A percentile compares a stretch with the other conserved stretches of the same genome.
Conservation (phyloP, 2,329 filamentous ascomycete species). For the Stachybotrys chartarum region DNA sequence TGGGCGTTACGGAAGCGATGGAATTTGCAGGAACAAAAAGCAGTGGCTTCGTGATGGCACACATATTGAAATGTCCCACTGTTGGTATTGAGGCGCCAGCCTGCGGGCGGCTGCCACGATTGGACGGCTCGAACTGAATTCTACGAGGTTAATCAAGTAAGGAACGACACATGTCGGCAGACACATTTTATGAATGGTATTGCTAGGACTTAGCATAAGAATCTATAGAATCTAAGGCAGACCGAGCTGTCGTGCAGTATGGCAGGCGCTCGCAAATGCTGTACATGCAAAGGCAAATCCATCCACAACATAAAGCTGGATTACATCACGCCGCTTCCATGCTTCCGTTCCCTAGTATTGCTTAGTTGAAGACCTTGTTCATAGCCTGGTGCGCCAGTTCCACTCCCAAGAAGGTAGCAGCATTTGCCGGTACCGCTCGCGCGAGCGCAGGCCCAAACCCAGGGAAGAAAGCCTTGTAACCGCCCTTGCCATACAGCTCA, state of each 20-base stretch:
- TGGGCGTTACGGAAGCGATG: not conserved
- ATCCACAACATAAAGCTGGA: not conserved
- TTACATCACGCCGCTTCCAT: not conserved
- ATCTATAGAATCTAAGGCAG: not conserved
- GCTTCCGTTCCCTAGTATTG: not conserved
- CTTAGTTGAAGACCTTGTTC: slow-evolving; percentile 60
- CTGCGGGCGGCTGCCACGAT: not conserved
- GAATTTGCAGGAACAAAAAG: not conserved
- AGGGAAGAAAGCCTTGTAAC: slow-evolving; percentile 90
- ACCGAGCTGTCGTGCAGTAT: not conserved
- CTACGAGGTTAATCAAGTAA: too few species aligned
- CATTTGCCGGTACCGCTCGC: slow-evolving; percentile 91
- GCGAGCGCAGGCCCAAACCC: slow-evolving; percentile 90
- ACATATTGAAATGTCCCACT: not conserved
- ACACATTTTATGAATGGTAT: not conserved
- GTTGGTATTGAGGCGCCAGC: not conserved
- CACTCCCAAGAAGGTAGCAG: slow-evolving; percentile 85
- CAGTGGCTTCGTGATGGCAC: not conserved
- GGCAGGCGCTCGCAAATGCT: not conserved
- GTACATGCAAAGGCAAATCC: not conserved
- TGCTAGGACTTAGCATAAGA: not conserved
- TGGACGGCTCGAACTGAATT: too few species aligned
- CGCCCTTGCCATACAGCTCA: slow-evolving; percentile 76
- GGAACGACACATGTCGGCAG: not conserved
- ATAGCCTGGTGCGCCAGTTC: slow-evolving; percentile 79